A percentile compares a stretch with the other conserved stretches of the same genome.
These are phyloP conservation scores for Sphagnum magellanicum DNA, from an alignment of 228 moss, liverwort and hornwort genomes.

Conservation along the genomic window DNA sequence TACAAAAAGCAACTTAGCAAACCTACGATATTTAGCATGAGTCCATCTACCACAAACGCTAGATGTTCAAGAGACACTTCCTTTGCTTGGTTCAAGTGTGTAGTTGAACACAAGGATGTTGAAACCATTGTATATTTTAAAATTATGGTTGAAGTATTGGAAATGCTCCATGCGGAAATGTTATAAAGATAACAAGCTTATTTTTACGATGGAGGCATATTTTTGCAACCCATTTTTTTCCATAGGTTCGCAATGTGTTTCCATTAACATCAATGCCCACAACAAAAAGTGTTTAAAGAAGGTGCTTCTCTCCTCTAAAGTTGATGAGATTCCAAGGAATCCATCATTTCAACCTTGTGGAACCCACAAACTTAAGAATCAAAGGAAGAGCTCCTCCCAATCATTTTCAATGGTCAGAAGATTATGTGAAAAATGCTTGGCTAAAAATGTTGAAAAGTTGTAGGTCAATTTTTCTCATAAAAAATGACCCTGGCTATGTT, in stretches of 20 bases:
- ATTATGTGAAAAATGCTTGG: conserved; percentile 50
- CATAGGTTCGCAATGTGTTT: background rate
- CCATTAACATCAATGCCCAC: background rate
- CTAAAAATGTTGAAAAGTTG: conserved; percentile 35
- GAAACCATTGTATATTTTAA: conserved; percentile 73
- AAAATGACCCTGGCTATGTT: conserved; percentile 47
- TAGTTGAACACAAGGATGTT: conserved; percentile 39
- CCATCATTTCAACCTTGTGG: conserved; percentile 11
- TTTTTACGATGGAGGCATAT: conserved; percentile 76
- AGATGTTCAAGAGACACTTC: conserved; percentile 34
- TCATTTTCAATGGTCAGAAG: conserved; percentile 73
- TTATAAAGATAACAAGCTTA: conserved; percentile 94
- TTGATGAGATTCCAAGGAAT: background rate
- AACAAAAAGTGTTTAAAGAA: background rate
- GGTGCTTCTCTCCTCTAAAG: background rate
- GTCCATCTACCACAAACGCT: conserved; percentile 50
- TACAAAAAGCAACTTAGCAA: conserved; percentile 69
- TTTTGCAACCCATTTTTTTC: background rate
- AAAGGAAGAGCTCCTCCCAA: conserved; percentile 51
- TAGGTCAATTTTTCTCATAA: conserved; percentile 49
- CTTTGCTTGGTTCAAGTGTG: conserved; percentile 44
- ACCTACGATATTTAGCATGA: conserved; percentile 50
- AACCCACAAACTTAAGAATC: conserved; percentile 26
- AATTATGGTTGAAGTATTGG: conserved; percentile 89
- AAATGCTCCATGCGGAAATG: conserved; percentile 69